phyloP scores from a whole-genome alignment of 2,329 filamentous ascomycete genomes.

The Penicillium nordicum region DNA sequence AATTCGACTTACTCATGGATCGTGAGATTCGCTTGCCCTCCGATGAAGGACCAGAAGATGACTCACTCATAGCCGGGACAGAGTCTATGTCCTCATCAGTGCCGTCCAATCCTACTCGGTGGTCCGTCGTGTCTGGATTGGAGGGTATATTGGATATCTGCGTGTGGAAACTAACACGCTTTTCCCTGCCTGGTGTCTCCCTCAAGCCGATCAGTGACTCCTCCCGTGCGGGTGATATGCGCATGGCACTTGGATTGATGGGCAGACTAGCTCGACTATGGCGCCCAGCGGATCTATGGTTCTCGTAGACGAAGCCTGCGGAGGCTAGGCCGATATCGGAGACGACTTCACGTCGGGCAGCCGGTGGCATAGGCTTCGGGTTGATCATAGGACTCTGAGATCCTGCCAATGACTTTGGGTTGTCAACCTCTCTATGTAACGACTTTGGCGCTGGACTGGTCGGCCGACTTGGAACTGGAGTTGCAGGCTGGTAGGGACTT shows the following conservation, averaged over 20 bases:
- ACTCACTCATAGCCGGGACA: not conserved
- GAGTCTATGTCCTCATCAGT: constrained; percentile 1
- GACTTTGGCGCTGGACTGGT: constrained; percentile 3
- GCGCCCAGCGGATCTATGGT: not conserved
- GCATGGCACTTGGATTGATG: not conserved
- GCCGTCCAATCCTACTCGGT: not conserved
- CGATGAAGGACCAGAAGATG: not conserved
- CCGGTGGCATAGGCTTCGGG: not conserved
- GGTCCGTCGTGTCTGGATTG: constrained; percentile 1
- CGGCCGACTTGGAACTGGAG: constrained; percentile 22
- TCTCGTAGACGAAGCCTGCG: constrained; percentile 8
- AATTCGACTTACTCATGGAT: constrained; percentile 15
- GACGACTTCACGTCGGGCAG: not conserved
- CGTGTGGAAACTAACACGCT: constrained; percentile 18
- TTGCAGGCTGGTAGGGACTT: constrained; percentile 22
- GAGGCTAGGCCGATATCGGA: constrained; percentile 7
- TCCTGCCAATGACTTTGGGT: not conserved
- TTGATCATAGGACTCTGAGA: not conserved
- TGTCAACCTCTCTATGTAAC: not conserved
- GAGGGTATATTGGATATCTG: constrained; percentile 9
- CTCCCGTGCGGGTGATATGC: constrained; percentile 1
- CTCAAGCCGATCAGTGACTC: not conserved
- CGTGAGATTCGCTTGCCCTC: constrained; percentile 13
- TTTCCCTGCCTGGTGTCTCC: not conserved
- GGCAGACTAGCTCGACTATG: constrained; percentile 6